A percentile compares a stretch with the other conserved stretches of the same genome.
Conservation (phyloP, 2,329 filamentous ascomycete species). For the Alternaria gansuensis region DNA sequence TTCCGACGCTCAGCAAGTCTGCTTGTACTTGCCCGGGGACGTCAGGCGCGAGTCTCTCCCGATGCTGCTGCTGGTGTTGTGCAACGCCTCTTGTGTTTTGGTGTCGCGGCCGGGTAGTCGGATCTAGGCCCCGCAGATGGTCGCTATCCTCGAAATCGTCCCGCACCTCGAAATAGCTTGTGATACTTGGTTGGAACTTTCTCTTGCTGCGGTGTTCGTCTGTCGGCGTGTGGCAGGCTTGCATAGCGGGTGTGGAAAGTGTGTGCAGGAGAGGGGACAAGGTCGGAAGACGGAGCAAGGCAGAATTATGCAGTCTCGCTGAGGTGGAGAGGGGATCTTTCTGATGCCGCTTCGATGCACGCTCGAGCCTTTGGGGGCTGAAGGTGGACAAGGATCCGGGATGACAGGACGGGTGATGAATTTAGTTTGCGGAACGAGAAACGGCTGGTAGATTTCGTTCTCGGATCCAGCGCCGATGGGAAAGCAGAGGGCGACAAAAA, state of each 20-base stretch:
- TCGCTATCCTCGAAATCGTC: slow-evolving; percentile 32
- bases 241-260: slow-evolving; percentile 22
- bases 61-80: slow-evolving; percentile 21
- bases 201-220: slow-evolving; percentile 53
- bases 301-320: slow-evolving; percentile 15
- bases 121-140: slow-evolving; percentile 40
- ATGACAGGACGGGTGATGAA: slow-evolving; percentile 33
- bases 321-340: slow-evolving; percentile 26
- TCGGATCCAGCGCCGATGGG: slow-evolving; percentile 11
- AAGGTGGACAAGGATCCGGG: slow-evolving; percentile 24
- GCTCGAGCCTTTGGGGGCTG: slow-evolving; percentile 30
- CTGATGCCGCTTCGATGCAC: slow-evolving; percentile 34
- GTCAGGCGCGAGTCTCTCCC: slow-evolving; percentile 52
- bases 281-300: slow-evolving; percentile 1
- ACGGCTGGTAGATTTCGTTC: slow-evolving; percentile 31
- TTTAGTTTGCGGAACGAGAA: slow-evolving; percentile 27
- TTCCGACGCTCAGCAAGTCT: slow-evolving; percentile 88
- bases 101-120: slow-evolving; percentile 37
- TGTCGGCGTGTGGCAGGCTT: slow-evolving; percentile 26
- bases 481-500: slow-evolving; percentile 6
- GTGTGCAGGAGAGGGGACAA: slow-evolving; percentile 3
- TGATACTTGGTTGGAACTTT: slow-evolving; percentile 58
- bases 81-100: slow-evolving; percentile 20
- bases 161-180: slow-evolving; percentile 53
- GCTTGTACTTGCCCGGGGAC: slow-evolving; percentile 76